A percentile compares a stretch with the other conserved stretches of the same genome.
Conservation (phyloP, 2,329 filamentous ascomycete species). For the Sporothrix dimorphospora region DNA sequence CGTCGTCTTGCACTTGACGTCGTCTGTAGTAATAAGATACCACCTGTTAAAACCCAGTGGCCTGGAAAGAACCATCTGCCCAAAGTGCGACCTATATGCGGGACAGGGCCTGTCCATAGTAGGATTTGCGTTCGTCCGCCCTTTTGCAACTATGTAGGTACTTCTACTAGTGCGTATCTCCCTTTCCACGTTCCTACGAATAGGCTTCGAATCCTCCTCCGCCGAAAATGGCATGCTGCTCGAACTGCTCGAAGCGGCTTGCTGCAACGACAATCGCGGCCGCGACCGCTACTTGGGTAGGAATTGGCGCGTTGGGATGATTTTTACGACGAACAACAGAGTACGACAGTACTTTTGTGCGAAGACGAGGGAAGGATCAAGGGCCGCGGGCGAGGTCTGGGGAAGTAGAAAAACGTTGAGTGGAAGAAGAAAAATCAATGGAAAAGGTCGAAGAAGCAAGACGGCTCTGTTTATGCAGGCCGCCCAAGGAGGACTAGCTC, state of each 20-base stretch:
- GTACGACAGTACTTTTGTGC: background rate
- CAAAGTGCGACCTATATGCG: background rate
- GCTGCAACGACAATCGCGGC: background rate
- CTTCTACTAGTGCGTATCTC: too few relatives aligned
- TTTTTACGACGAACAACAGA: background rate
- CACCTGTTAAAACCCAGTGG: background rate
- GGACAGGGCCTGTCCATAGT: background rate
- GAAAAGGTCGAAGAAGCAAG: background rate
- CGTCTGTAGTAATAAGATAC: background rate
- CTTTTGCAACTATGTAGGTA: background rate
- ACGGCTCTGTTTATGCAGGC: conserved; percentile 6
- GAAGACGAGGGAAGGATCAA: background rate
- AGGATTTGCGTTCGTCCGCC: background rate
- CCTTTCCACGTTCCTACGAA: too few relatives aligned
- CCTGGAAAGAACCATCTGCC: background rate
- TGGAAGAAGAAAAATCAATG: background rate
- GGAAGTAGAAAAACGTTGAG: background rate
- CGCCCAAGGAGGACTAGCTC: background rate
- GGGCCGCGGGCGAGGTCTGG: background rate
- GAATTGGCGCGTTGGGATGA: background rate
- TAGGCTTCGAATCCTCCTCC: background rate
- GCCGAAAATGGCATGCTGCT: background rate
- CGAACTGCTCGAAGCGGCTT: background rate
- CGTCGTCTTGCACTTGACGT: background rate
- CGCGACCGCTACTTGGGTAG: conserved; percentile 6